These are phyloP conservation scores for Endocalyx cinctus DNA, from an alignment of 2,329 filamentous ascomycete species.

Conservation along the genomic window DNA sequence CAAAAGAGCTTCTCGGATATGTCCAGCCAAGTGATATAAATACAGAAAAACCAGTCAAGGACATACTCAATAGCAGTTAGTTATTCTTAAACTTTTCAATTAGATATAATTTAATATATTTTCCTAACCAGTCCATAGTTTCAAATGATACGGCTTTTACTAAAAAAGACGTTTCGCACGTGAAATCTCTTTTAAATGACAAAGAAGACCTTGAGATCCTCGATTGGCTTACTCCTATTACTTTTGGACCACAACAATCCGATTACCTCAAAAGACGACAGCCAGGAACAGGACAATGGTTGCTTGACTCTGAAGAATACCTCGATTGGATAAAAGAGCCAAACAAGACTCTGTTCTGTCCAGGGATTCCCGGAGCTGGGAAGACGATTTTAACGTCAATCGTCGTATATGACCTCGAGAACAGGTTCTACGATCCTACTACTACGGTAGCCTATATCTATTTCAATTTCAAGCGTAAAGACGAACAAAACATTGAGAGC, in stretches of 20 bases:
- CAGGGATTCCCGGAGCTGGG: constrained; percentile 42
- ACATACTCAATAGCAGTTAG: neutral
- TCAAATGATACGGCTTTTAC: neutral
- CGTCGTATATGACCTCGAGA: constrained; percentile 35
- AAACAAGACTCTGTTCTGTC: constrained; percentile 37
- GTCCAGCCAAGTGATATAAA: too few species aligned
- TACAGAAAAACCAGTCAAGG: neutral
- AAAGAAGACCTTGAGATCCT: constrained; percentile 16
- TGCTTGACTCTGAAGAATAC: constrained; percentile 9
- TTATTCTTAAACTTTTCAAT: neutral
- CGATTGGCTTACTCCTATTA: constrained; percentile 33
- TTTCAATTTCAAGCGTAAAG: constrained; percentile 34
- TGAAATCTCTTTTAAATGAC: neutral
- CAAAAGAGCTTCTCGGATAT: constrained; percentile 12
- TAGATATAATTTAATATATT: neutral
- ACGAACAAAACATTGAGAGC: constrained; percentile 31
- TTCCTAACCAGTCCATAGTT: too few species aligned
- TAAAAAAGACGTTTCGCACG: constrained; percentile 4
- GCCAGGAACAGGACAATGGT: constrained; percentile 28
- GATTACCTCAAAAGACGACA: constrained; percentile 33
- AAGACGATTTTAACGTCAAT: constrained; percentile 43
- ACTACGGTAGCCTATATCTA: constrained; percentile 40
- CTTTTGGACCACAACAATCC: constrained; percentile 34
- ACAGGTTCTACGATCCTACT: constrained; percentile 9
- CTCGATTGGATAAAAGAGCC: constrained; percentile 6